A percentile compares a stretch with the other conserved stretches of the same genome.
These are phyloP conservation scores for Hericium alpestre DNA, from an alignment of 768 basidiomycete species.

Conservation along the genomic window DNA sequence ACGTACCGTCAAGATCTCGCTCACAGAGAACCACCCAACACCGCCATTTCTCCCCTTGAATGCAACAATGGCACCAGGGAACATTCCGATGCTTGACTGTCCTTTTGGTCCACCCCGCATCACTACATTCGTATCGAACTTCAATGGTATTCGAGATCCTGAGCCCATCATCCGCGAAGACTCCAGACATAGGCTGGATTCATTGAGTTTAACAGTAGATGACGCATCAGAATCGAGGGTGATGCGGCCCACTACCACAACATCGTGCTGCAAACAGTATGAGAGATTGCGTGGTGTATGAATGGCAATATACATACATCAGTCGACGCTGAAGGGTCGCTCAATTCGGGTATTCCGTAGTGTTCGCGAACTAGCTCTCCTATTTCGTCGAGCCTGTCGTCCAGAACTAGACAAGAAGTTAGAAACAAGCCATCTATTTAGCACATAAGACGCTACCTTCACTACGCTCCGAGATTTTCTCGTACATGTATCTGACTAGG, in stretches of 20 bases:
- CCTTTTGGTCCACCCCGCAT: constrained; percentile 57
- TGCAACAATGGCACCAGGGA: constrained; percentile 82
- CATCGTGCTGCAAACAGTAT: constrained; percentile 22
- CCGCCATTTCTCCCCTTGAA: constrained; percentile 86
- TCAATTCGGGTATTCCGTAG: constrained; percentile 64
- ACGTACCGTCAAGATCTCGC: constrained; percentile 72
- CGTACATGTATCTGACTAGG: constrained; percentile 83
- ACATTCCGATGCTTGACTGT: constrained; percentile 59
- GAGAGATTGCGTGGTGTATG: not conserved
- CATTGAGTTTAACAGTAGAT: constrained; percentile 54
- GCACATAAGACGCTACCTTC: constrained; percentile 41
- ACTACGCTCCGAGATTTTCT: constrained; percentile 75
- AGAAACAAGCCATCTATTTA: not conserved
- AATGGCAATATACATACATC: constrained; percentile 28
- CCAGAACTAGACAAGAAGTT: constrained; percentile 44
- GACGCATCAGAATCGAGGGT: constrained; percentile 48
- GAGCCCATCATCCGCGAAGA: constrained; percentile 71
- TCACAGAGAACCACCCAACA: constrained; percentile 75
- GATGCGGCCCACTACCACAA: constrained; percentile 21
- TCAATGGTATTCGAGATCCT: constrained; percentile 57
- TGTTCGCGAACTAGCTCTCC: constrained; percentile 61
- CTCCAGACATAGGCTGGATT: constrained; percentile 69
- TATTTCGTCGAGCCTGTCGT: constrained; percentile 80
- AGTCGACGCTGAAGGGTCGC: constrained; percentile 57
- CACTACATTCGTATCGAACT: constrained; percentile 55